phyloP scores from a whole-genome alignment of 768 basidiomycete species.

The Russula olivacea region DNA sequence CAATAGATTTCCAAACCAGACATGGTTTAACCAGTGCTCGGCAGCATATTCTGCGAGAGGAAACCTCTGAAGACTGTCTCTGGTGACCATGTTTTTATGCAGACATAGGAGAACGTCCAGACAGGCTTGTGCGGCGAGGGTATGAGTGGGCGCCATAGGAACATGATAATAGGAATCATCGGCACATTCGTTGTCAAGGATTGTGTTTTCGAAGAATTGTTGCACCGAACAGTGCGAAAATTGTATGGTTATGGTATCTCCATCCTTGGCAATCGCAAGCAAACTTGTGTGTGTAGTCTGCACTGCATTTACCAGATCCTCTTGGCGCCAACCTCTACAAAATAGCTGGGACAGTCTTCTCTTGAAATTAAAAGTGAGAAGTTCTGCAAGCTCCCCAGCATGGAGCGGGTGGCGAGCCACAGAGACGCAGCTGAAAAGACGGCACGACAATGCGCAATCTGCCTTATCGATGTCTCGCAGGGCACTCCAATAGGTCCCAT shows the following conservation, averaged over 20 bases:
- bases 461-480: background rate
- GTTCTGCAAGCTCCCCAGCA: background rate
- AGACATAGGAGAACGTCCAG: background rate
- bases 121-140: background rate
- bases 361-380: background rate
- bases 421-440: background rate
- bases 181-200: too few relatives aligned
- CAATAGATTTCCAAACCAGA: background rate
- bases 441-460: background rate
- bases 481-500: background rate
- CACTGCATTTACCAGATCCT: background rate
- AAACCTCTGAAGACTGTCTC: background rate
- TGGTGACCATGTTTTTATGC: background rate
- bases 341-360: background rate
- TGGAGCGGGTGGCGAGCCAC: background rate
- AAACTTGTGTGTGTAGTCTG: background rate
- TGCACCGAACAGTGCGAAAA: background rate
- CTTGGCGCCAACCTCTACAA: background rate
- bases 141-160: background rate
- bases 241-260: background rate
- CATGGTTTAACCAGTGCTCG: background rate
- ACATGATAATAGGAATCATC: background rate
- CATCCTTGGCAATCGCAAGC: background rate
- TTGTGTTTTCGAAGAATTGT: background rate
- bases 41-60: background rate